Evolutionary conservation across 345 rosid species (phyloP).

Genomic region (Adansonia digitata): DNA sequence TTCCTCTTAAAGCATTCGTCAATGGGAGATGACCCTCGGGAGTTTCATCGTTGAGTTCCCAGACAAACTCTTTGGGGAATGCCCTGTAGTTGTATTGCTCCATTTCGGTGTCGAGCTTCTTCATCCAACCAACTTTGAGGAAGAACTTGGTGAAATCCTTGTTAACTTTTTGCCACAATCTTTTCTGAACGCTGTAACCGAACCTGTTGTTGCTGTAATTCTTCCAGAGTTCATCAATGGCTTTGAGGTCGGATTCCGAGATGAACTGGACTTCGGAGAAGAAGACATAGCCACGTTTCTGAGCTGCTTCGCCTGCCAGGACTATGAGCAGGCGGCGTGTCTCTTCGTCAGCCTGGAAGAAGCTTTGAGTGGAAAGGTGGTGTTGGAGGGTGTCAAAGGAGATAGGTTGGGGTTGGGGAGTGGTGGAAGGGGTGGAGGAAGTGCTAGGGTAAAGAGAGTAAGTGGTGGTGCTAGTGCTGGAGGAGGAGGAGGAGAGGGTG

Average conservation of each 20-base stretch:
- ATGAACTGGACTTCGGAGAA: constrained; percentile 93
- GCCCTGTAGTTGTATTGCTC: constrained; percentile 83
- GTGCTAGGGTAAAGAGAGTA: constrained; percentile 20
- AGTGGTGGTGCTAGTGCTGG: background rate
- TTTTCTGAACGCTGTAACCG: constrained; percentile 84
- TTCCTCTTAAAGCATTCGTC: constrained; percentile 91
- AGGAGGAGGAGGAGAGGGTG: constrained; percentile 8
- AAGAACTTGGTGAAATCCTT: constrained; percentile 77
- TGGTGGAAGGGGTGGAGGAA: constrained; percentile 29
- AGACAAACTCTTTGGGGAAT: constrained; percentile 71
- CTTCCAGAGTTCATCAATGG: constrained; percentile 77
- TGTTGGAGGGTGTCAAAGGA: constrained; percentile 60
- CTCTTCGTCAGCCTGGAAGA: constrained; percentile 86
- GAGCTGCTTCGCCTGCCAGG: constrained; percentile 75
- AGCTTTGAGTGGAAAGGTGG: constrained; percentile 57
- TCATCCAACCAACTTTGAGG: constrained; percentile 91
- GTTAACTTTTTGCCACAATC: constrained; percentile 52
- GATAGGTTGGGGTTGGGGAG: constrained; percentile 39
- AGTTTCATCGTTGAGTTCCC: constrained; percentile 75
- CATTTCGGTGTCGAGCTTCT: constrained; percentile 80
- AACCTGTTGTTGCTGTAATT: constrained; percentile 61
- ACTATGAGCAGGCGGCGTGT: constrained; percentile 81
- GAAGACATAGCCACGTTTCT: constrained; percentile 83
- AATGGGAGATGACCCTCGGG: constrained; percentile 88
- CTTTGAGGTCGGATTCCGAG: constrained; percentile 47